Evolutionary conservation across 768 basidiomycete species (phyloP).

Genomic region (Kwoniella shandongensis): DNA sequence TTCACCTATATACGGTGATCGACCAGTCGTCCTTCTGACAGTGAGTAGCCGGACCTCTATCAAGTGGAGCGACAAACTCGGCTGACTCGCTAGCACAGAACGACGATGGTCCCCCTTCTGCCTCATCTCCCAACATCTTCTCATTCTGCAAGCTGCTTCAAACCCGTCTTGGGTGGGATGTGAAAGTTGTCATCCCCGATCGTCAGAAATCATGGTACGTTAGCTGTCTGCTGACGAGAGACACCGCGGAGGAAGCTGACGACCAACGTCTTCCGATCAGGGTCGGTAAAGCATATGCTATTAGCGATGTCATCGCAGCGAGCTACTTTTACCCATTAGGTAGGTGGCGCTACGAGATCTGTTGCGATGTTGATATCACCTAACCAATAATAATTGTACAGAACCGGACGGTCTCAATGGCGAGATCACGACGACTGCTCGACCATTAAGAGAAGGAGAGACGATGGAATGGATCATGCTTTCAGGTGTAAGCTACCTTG

Average conservation of each 20-base stretch:
- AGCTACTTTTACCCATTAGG: conserved; percentile 54
- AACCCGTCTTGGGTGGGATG: conserved; percentile 50
- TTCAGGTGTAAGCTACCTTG: conserved; percentile 60
- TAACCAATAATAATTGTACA: not conserved
- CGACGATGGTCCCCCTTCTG: conserved; percentile 55
- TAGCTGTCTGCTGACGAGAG: conserved; percentile 1
- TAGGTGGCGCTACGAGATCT: conserved; percentile 18
- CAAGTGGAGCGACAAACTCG: not conserved
- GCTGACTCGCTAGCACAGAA: conserved; percentile 35
- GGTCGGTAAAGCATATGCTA: conserved; percentile 53
- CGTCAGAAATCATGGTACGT: conserved; percentile 54
- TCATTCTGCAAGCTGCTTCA: conserved; percentile 50
- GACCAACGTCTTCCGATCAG: conserved; percentile 22
- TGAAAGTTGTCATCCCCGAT: conserved; percentile 54
- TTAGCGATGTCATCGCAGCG: conserved; percentile 49
- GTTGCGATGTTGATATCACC: too few relatives aligned
- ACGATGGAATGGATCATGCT: conserved; percentile 88
- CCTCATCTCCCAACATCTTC: conserved; percentile 55
- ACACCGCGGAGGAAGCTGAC: too few relatives aligned
- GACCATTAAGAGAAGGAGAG: conserved; percentile 74
- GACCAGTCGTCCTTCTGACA: conserved; percentile 48
- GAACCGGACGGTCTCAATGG: conserved; percentile 57
- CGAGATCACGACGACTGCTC: conserved; percentile 63
- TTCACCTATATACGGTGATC: conserved; percentile 27
- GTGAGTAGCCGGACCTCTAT: conserved; percentile 25